Conservation (phyloP, 805 yeast species). For the Saccharomycopsis sp. region DNA sequence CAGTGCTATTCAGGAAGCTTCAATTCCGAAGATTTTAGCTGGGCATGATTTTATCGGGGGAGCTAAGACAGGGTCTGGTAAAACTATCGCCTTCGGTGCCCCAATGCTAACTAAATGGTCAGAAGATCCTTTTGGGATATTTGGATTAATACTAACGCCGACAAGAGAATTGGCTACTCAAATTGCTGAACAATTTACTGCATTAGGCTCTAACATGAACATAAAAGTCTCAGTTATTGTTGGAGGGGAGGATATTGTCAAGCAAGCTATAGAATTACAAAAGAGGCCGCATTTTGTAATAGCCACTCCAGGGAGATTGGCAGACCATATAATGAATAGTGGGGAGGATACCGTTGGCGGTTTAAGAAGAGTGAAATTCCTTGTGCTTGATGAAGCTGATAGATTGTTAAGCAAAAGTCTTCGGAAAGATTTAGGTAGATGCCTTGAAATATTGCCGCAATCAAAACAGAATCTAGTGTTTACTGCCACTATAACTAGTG, state of each 20-base stretch:
- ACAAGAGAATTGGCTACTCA: constrained; percentile 92
- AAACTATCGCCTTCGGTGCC: constrained; percentile 95
- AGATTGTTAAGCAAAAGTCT: constrained; percentile 78
- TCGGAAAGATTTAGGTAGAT: constrained; percentile 66
- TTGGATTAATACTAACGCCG: constrained; percentile 84
- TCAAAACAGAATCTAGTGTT: constrained; percentile 83
- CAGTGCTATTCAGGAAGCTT: constrained; percentile 77
- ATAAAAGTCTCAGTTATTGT: constrained; percentile 77
- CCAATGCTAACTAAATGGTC: constrained; percentile 96
- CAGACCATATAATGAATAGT: constrained; percentile 80
- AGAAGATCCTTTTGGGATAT: constrained; percentile 89
- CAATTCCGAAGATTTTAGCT: constrained; percentile 77
- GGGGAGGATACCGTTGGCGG: constrained; percentile 86
- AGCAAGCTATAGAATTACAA: constrained; percentile 77
- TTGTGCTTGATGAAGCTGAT: constrained; percentile 96
- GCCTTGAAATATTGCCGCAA: constrained; percentile 66
- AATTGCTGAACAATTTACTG: constrained; percentile 93
- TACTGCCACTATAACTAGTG: constrained; percentile 94
- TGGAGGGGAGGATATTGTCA: constrained; percentile 93
- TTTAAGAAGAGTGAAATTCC: constrained; percentile 64
- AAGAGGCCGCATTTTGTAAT: constrained; percentile 87
- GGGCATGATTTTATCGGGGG: constrained; percentile 97
- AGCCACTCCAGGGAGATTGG: constrained; percentile 96
- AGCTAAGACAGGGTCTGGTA: constrained; percentile 97
- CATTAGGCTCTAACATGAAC: constrained; percentile 85